These are phyloP conservation scores for Gossypioides kirkii DNA, from an alignment of 345 rosid genomes.

Conservation along the genomic window DNA sequence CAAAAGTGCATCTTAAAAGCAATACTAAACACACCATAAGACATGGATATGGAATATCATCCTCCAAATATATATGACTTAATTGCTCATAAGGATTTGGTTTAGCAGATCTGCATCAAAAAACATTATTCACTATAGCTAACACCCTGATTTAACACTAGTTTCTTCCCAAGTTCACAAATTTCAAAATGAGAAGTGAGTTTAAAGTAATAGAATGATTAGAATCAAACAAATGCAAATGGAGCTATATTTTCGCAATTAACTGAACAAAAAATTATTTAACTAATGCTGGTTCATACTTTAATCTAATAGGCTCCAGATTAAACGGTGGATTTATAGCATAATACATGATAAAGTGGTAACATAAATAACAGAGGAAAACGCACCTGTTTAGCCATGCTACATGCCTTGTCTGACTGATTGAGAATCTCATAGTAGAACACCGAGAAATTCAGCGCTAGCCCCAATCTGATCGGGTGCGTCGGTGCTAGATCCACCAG, in stretches of 20 bases:
- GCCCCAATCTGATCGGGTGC: constrained; percentile 82
- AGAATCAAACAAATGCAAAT: neutral
- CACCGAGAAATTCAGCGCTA: constrained; percentile 84
- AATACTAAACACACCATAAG: too few relatives aligned
- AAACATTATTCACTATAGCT: neutral
- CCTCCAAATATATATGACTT: too few relatives aligned
- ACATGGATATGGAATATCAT: too few relatives aligned
- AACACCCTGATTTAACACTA: neutral
- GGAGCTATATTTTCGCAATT: neutral
- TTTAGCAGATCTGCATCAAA: neutral
- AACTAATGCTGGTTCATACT: neutral
- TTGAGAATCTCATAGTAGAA: constrained; percentile 90
- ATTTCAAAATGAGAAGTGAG: neutral
- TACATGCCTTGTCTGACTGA: constrained; percentile 85
- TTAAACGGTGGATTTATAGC: neutral
- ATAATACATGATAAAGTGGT: neutral
- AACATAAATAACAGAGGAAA: neutral
- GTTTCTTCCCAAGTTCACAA: neutral
- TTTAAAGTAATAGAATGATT: neutral
- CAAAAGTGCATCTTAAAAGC: too few relatives aligned
- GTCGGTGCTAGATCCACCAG: constrained; percentile 78
- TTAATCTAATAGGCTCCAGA: neutral
- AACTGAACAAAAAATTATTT: neutral
- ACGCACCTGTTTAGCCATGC: constrained; percentile 88
- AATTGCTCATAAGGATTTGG: neutral